Evolutionary conservation across 768 basidiomycete species (phyloP), one percentile per base, ranked within the genome.

Genomic region (Lyophyllum atratum): DNA sequence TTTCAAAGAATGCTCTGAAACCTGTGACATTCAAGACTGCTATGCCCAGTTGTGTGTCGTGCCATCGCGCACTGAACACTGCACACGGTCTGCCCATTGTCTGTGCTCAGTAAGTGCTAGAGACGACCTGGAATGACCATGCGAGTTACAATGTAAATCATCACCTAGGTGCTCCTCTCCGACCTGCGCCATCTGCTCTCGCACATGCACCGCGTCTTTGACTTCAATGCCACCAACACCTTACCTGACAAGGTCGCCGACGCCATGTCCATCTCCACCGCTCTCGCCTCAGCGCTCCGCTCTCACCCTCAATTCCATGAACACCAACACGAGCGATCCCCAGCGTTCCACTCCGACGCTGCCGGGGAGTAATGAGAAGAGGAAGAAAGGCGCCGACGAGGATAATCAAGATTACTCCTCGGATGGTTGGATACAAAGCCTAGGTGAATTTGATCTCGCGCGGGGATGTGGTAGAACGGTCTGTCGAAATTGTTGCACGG

Each of bases 401-500:
- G 62, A 58, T 14, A 62, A 64, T 49, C 60, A 56, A 26, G 62
- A 65, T 14, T 46, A 49, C 28, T 29, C 50, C 10, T 31, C 50
- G 34, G 52, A 61, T 17, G 22, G 45, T 4, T 49, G 40, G 26
- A 37, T 61, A 25, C 39, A 56, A 29, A 17, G 9, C 0, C 19
- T 52, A 17, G 31, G 52, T 8, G 66, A 63, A 34, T 52, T 49
- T 33, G 64, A 64, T 43, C 60, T 69, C 14, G 62, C 61, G 34
- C 64, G 67, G 25, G 79, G 80, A 3, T 81, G 80, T 61, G 75
- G 75, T 8, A 73, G 74, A 51, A 62, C 62, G 9, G 63, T 80
- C 4, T 81, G 80, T 65, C 68, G 75, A n/a, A 72, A 71, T 42
- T 81, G 79, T 50, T 80, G 78, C 63, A 69, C 71, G 26, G 80